These are phyloP conservation scores for Tetrastigma voinierianum DNA, from an alignment of 164 flowering plant species.

Conservation along the genomic window DNA sequence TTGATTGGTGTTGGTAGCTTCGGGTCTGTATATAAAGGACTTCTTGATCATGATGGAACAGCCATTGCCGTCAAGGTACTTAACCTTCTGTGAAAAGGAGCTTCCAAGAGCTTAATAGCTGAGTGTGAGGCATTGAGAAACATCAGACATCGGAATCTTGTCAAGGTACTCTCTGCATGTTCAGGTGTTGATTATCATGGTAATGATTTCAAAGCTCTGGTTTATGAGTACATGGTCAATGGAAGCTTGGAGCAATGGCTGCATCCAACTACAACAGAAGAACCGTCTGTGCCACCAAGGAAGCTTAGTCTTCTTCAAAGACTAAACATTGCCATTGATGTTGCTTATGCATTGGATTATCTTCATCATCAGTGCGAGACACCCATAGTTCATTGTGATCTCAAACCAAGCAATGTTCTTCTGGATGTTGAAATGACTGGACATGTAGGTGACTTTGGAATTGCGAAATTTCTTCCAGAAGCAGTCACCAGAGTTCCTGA, in stretches of 20 bases:
- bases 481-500: background rate
- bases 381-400: background rate
- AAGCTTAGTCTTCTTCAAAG: background rate
- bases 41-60: background rate
- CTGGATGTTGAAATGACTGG: background rate
- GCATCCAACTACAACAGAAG: background rate
- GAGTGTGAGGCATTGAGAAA: background rate
- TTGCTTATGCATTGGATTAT: constrained; percentile 1
- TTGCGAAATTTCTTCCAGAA: background rate
- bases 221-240: no score
- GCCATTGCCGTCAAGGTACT: constrained; percentile 6
- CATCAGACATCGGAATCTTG: background rate
- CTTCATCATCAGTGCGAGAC: constrained; percentile 5
- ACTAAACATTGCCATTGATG: constrained; percentile 6
- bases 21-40: background rate
- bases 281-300: background rate
- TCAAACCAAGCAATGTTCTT: no score
- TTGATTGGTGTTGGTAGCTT: no score
- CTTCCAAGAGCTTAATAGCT: no score
- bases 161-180: no score
- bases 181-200: no score
- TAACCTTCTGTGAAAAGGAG: constrained; percentile 1
- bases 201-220: no score
- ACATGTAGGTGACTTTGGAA: background rate
- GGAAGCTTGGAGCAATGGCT: no score